Conservation (phyloP, 169 alveolate species). For the Cryptosporidium sp. region DNA sequence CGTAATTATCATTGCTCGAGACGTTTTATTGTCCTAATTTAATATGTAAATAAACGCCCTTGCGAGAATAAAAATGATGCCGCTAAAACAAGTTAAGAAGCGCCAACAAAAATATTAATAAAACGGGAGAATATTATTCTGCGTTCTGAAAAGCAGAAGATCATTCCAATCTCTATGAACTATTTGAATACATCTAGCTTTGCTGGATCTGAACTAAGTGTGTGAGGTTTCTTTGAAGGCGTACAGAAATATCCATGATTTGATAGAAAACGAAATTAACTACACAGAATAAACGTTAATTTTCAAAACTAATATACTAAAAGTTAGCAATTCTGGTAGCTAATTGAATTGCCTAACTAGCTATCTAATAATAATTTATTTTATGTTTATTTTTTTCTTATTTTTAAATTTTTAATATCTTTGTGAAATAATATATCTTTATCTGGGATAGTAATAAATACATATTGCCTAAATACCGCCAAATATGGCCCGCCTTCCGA, state of each 20-base stretch:
- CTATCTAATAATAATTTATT: too few relatives aligned
- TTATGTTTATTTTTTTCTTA: background rate
- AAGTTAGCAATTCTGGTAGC: too few relatives aligned
- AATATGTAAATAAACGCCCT: background rate
- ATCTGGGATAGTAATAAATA: constrained; percentile 2
- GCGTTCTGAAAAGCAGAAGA: background rate
- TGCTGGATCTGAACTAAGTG: background rate
- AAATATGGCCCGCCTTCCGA: constrained; percentile 25
- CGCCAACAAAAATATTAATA: background rate
- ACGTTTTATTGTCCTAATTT: background rate
- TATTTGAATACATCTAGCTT: too few relatives aligned
- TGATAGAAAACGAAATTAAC: background rate
- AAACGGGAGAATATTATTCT: too few relatives aligned
- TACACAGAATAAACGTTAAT: too few relatives aligned
- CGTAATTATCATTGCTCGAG: background rate
- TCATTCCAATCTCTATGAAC: background rate
- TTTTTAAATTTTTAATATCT: background rate
- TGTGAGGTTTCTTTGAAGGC: background rate
- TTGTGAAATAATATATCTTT: background rate
- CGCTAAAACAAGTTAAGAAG: background rate
- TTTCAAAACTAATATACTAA: background rate
- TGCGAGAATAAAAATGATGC: background rate
- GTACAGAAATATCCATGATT: background rate
- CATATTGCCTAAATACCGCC: constrained; percentile 34
- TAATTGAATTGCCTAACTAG: too few relatives aligned